A percentile compares a stretch with the other conserved stretches of the same genome.
These are phyloP conservation scores for Teratosphaeria destructans DNA, from an alignment of 2,329 filamentous ascomycete species.

Conservation along the genomic window DNA sequence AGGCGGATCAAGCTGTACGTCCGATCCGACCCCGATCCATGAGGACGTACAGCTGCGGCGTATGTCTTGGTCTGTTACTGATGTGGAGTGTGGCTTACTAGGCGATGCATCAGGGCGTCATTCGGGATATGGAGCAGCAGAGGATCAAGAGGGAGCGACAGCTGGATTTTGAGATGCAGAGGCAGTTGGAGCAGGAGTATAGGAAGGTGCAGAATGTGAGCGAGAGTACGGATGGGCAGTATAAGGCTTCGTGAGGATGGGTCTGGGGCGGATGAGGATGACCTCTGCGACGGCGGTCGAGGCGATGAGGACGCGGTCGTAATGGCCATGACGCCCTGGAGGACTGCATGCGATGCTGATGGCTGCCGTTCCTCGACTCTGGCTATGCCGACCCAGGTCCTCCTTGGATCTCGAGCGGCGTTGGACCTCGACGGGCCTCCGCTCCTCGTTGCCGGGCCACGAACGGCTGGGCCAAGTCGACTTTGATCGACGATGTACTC, in stretches of 20 bases:
- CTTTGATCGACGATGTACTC: too few species aligned
- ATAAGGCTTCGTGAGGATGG: neutral
- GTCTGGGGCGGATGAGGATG: neutral
- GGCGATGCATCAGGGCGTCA: slow-evolving; percentile 93
- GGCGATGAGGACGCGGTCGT: neutral
- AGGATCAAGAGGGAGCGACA: slow-evolving; percentile 81
- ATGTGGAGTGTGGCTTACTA: slow-evolving; percentile 25
- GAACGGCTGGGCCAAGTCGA: too few species aligned
- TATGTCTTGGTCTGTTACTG: slow-evolving; percentile 1
- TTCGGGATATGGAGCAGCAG: slow-evolving; percentile 92
- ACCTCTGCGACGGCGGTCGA: neutral
- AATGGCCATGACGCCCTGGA: neutral
- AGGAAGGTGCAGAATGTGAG: slow-evolving; percentile 75
- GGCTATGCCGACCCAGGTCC: too few species aligned
- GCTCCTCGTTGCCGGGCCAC: too few species aligned
- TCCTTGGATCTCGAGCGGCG: too few species aligned
- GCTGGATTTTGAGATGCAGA: slow-evolving; percentile 89
- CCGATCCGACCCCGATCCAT: neutral
- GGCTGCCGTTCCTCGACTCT: too few species aligned
- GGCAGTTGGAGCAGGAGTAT: slow-evolving; percentile 76
- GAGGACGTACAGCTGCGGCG: neutral
- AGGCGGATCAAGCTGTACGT: slow-evolving; percentile 67
- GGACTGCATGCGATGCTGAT: too few species aligned
- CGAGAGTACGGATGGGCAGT: slow-evolving; percentile 30
- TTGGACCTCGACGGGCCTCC: too few species aligned